Percentiles rank a stretch among this genome's conserved stretches.
These are phyloP conservation scores for Fraxinus baroniana DNA, from an alignment of 305 asterid species.

Conservation along the genomic window DNA sequence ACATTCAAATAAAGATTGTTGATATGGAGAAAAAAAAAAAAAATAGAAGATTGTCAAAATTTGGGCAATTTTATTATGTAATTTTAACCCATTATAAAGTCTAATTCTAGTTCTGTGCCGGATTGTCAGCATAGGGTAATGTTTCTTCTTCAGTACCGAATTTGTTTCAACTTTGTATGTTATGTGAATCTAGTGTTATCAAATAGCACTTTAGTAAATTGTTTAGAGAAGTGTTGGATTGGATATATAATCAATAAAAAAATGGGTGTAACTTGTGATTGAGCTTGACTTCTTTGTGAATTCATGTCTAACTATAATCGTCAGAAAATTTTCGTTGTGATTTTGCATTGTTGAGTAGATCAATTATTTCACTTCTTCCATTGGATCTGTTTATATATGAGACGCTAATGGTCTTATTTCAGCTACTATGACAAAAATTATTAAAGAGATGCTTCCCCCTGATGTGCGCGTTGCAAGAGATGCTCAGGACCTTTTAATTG, in stretches of 20 bases:
- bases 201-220: not conserved
- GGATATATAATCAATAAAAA: not conserved
- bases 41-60: too few species aligned
- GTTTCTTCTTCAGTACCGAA: not conserved
- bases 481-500: slow-evolving; percentile 89
- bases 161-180: not conserved
- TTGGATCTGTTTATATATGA: not conserved
- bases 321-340: not conserved
- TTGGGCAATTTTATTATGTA: too few species aligned
- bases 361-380: not conserved
- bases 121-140: not conserved
- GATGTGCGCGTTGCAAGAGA: slow-evolving; percentile 99
- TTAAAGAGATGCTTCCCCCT: slow-evolving; percentile 96
- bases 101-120: not conserved
- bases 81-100: too few species aligned
- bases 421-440: slow-evolving; percentile 98
- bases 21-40: too few species aligned
- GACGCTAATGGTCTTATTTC: slow-evolving; percentile 30
- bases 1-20: not conserved
- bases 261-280: not conserved
- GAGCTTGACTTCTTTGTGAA: not conserved
- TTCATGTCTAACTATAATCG: not conserved
- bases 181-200: not conserved
- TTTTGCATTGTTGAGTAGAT: not conserved
- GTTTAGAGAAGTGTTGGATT: not conserved